Evolutionary conservation across 148 eudicot genomes (phyloP), one percentile per base, ranked within the genome.

Genomic region (Gaultheria prostrata): DNA sequence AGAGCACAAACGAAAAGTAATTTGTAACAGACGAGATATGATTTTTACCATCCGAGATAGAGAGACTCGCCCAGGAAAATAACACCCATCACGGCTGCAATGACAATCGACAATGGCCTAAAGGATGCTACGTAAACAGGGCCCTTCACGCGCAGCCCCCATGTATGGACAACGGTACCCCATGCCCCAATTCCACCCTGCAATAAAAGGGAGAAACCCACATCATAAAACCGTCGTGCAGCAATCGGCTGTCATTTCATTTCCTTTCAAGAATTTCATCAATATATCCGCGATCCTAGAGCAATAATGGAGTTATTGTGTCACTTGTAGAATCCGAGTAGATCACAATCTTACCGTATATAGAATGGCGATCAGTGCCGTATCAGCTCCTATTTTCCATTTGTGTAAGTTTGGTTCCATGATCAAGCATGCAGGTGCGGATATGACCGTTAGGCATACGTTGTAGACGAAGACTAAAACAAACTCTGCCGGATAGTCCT

Each of bases 401-500:
- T 84, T 89, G 59, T 67, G 63, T 20, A 77, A 72, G 80, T 93
- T 70, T 4, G 88, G 83, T 73, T 79, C 95, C 0, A 85, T 48
- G 46, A 89, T 69, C 14, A 86, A 79, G 54, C 89, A 87, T 30
- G 90, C 82, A 15, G 88, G 76, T 20, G 91, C 93, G 1, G 90
- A 78, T 35, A 91, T 46, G 30, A 90, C 67, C 69, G 85, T 88
- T 20, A 84, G 90, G 54, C 86, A 86, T 49, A 89, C 53, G 84
- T 71, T 86, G 86, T 90, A 90, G 84, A 90, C 89, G 85, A 93
- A 93, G 48, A 91, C 90, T 12, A 91, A 89, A 2, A 84, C 86
- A 18, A 90, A 53, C 65, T 93, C 94, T 26, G 91, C 90, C n/a
- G 95, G 95, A 83, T 91, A 93, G 70, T 89, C 89, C 73, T 88